These are phyloP conservation scores for Ogataea thermomethanolica DNA, from an alignment of 805 yeast genomes.

Conservation along the genomic window DNA sequence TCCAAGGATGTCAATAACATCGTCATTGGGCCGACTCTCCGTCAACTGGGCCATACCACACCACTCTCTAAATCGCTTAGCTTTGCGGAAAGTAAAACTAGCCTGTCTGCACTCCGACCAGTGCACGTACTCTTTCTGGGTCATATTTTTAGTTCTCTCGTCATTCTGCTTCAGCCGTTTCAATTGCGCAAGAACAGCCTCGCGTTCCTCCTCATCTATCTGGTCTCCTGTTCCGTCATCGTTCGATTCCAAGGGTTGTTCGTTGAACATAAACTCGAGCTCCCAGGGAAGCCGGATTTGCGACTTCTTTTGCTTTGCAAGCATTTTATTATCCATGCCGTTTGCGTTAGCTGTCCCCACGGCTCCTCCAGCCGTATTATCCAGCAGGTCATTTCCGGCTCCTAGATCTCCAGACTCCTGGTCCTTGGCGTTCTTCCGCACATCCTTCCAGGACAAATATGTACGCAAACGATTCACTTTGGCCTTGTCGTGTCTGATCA, in stretches of 20 bases:
- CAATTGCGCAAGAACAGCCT: constrained; percentile 83
- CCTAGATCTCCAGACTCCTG: constrained; percentile 50
- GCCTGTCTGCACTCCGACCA: constrained; percentile 99
- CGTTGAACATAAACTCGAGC: constrained; percentile 86
- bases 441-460: constrained; percentile 94
- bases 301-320: constrained; percentile 65
- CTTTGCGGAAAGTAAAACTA: constrained; percentile 89
- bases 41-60: constrained; percentile 80
- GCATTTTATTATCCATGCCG: constrained; percentile 41
- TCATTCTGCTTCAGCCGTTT: constrained; percentile 89
- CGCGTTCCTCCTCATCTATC: constrained; percentile 81
- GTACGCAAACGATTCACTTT: constrained; percentile 90
- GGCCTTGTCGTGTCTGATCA: constrained; percentile 90
- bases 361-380: constrained; percentile 30
- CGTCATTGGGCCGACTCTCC: constrained; percentile 92
- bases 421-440: constrained; percentile 72
- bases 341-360: constrained; percentile 34
- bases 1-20: constrained; percentile 92
- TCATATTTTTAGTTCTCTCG: constrained; percentile 90
- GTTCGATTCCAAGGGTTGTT: constrained; percentile 57
- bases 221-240: constrained; percentile 60
- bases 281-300: constrained; percentile 94
- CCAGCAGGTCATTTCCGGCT: constrained; percentile 34
- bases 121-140: constrained; percentile 95
- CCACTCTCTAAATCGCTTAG: constrained; percentile 96